These are phyloP conservation scores for Aspergillus sp. DNA, from an alignment of 2,329 filamentous ascomycete genomes.

Conservation along the genomic window DNA sequence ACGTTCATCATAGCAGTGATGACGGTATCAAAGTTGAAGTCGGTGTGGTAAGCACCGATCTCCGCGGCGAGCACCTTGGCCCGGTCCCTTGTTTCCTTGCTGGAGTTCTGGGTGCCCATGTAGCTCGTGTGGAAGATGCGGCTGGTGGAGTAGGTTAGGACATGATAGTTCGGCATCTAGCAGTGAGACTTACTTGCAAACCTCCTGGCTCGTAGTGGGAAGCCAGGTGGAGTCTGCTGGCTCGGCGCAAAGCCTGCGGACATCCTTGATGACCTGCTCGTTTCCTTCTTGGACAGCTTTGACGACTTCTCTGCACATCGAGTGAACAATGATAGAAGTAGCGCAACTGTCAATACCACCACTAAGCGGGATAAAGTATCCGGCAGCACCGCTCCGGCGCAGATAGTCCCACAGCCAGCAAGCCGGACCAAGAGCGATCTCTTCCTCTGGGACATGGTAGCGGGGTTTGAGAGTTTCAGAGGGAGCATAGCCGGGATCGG, in stretches of 20 bases:
- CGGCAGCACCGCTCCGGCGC: conserved; percentile 38
- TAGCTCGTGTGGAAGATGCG: conserved; percentile 65
- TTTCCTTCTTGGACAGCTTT: conserved; percentile 39
- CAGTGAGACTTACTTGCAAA: conserved; percentile 47
- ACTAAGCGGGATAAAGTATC: conserved; percentile 43
- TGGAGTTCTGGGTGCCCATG: conserved; percentile 71
- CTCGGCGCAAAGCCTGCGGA: conserved; percentile 54
- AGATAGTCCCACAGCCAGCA: conserved; percentile 62
- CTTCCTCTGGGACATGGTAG: conserved; percentile 66
- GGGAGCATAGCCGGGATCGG: conserved; percentile 49
- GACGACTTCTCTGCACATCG: conserved; percentile 42
- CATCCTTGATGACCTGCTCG: conserved; percentile 56
- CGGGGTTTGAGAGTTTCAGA: conserved; percentile 50
- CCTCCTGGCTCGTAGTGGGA: conserved; percentile 60
- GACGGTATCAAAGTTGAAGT: conserved; percentile 72
- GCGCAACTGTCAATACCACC: conserved; percentile 46
- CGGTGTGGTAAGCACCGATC: conserved; percentile 73
- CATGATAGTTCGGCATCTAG: not conserved
- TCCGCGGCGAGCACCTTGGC: conserved; percentile 59
- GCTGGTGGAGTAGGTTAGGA: conserved; percentile 14
- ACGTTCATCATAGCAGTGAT: conserved; percentile 63
- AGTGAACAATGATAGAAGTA: conserved; percentile 42
- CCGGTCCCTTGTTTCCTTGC: conserved; percentile 65
- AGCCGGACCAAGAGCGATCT: conserved; percentile 65
- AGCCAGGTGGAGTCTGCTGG: conserved; percentile 50